Percentiles rank a stretch among this genome's conserved stretches.
Conservation (phyloP, 2,329 filamentous ascomycete species). For the Graphiopsis chlorocephala region DNA sequence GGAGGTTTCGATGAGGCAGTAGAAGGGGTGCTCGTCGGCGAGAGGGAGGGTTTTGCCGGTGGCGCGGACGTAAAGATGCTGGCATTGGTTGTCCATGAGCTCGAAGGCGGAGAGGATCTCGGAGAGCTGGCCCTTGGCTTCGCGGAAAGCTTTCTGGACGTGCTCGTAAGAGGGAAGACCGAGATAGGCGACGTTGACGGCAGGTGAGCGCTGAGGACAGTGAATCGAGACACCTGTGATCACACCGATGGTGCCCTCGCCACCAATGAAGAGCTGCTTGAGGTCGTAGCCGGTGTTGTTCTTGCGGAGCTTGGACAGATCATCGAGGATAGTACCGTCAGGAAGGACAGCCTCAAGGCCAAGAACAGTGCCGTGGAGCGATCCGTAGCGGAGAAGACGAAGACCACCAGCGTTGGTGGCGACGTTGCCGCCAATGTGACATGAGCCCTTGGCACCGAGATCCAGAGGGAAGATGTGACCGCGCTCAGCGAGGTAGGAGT, state of each 20-base stretch:
- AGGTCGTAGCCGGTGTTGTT: constrained; percentile 99
- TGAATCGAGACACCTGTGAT: constrained; percentile 87
- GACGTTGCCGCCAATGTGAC: constrained; percentile 93
- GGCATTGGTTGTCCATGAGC: constrained; percentile 86
- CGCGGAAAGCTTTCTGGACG: constrained; percentile 78
- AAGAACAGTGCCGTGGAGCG: constrained; percentile 86
- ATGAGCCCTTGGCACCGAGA: constrained; percentile 95
- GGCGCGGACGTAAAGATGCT: constrained; percentile 71
- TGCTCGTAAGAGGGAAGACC: constrained; percentile 88
- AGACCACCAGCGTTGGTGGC: constrained; percentile 94
- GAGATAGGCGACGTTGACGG: constrained; percentile 93
- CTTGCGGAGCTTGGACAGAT: constrained; percentile 84
- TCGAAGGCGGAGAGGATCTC: constrained; percentile 98
- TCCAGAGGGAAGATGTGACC: constrained; percentile 93
- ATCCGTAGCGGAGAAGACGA: constrained; percentile 86
- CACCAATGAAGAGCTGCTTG: constrained; percentile 95
- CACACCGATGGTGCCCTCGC: constrained; percentile 90
- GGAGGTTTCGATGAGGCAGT: constrained; percentile 94
- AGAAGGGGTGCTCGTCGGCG: constrained; percentile 84
- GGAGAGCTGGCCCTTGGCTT: constrained; percentile 84
- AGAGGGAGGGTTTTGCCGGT: constrained; percentile 77
- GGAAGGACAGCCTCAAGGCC: constrained; percentile 91
- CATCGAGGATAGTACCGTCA: constrained; percentile 87
- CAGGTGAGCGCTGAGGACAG: constrained; percentile 81
- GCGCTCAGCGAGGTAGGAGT: constrained; percentile 78